Percentiles rank a stretch among this genome's conserved stretches.
phyloP scores from a whole-genome alignment of 2,329 filamentous ascomycete species.

The Cercospora sp. region DNA sequence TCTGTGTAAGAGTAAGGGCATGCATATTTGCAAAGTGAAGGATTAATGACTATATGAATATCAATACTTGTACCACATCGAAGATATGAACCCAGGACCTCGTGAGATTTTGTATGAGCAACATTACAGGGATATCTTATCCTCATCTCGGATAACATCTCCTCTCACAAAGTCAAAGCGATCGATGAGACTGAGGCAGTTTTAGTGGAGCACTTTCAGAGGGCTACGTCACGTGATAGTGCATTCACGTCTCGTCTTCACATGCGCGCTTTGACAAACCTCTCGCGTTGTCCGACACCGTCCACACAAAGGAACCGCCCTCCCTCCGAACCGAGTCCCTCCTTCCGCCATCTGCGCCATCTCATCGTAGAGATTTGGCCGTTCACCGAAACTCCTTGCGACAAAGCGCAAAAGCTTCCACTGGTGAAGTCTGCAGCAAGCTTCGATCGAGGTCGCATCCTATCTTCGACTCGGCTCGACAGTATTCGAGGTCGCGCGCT shows the following conservation, averaged over 20 bases:
- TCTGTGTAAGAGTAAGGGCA: conserved; percentile 30
- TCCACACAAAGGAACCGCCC: not conserved
- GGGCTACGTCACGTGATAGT: not conserved
- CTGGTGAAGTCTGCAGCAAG: conserved; percentile 1
- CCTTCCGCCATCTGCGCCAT: not conserved
- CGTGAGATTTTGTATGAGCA: not conserved
- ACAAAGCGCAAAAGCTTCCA: not conserved
- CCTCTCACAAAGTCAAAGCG: not conserved
- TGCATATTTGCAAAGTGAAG: conserved; percentile 17
- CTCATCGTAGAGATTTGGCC: not conserved
- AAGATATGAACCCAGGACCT: not conserved
- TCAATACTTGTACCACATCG: not conserved
- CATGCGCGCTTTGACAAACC: not conserved
- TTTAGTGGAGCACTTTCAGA: not conserved
- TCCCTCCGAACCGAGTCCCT: not conserved
- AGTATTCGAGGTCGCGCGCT: not conserved
- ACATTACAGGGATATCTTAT: not conserved
- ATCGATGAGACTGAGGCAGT: not conserved
- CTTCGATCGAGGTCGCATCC: not conserved
- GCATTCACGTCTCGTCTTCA: not conserved
- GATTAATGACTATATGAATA: not conserved
- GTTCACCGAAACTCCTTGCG: not conserved
- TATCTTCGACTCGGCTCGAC: not conserved
- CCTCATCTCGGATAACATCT: not conserved
- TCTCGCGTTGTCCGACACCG: not conserved